A percentile compares a stretch with the other conserved stretches of the same genome.
Conservation (phyloP, 176 grass and related monocot species). For the Dendrocalamus sinicus region DNA sequence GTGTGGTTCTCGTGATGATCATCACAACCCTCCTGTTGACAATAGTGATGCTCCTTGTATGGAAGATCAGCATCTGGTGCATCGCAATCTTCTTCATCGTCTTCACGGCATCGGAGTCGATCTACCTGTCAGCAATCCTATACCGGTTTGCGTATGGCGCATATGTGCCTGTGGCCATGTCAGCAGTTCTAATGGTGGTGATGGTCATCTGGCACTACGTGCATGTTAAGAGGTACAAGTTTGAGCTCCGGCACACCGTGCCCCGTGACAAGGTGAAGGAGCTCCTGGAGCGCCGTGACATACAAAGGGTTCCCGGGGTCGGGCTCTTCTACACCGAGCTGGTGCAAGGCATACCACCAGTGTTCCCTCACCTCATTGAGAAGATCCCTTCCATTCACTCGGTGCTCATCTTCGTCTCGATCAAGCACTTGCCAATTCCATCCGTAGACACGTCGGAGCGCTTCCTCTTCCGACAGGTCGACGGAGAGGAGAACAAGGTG, state of each 20-base stretch:
- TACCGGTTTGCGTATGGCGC: slow-evolving; percentile 50
- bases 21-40: slow-evolving; percentile 52
- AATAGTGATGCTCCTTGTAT: slow-evolving; percentile 60
- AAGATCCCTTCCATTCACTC: slow-evolving; percentile 55
- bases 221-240: slow-evolving; percentile 45
- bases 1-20: slow-evolving; percentile 57
- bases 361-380: slow-evolving; percentile 50
- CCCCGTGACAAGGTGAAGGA: slow-evolving; percentile 33
- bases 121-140: slow-evolving; percentile 53
- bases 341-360: slow-evolving; percentile 55
- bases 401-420: slow-evolving; percentile 55
- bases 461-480: slow-evolving; percentile 39
- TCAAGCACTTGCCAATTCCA: slow-evolving; percentile 44
- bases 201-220: slow-evolving; percentile 60
- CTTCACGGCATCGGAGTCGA: slow-evolving; percentile 34
- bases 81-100: slow-evolving; percentile 28
- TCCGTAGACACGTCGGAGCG: slow-evolving; percentile 30
- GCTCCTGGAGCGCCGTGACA: slow-evolving; percentile 11
- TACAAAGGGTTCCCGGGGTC: slow-evolving; percentile 43
- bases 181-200: slow-evolving; percentile 42
- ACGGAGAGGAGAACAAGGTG: not conserved
- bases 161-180: slow-evolving; percentile 49
- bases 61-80: slow-evolving; percentile 46
- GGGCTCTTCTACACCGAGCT: slow-evolving; percentile 59
- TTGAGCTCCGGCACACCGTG: slow-evolving; percentile 45